A percentile compares a stretch with the other conserved stretches of the same genome.
Evolutionary conservation across 1,284 basidiomycete species (phyloP).

Genomic region (Earliella scabrosa): DNA sequence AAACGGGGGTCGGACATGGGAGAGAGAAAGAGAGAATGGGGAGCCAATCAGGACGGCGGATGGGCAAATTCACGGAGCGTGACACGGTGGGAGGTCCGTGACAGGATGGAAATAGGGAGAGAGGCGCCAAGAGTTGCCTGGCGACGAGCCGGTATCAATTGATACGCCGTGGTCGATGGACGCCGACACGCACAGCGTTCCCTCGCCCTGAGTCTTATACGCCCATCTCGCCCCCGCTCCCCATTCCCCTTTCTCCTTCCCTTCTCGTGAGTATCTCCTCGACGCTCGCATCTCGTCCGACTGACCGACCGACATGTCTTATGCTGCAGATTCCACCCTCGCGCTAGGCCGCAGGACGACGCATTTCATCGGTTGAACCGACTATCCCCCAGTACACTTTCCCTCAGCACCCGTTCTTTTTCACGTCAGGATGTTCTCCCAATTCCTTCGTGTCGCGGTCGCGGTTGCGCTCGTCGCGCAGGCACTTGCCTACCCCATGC

Average conservation of each 20-base stretch:
- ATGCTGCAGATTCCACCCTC: conserved; percentile 30
- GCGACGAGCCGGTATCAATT: conserved; percentile 20
- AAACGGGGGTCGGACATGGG: conserved; percentile 86
- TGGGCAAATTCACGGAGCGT: conserved; percentile 22
- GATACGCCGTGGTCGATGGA: conserved; percentile 13
- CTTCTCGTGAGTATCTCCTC: conserved; percentile 35
- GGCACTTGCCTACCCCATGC: conserved; percentile 49
- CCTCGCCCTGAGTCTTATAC: conserved; percentile 28
- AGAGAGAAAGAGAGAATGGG: conserved; percentile 4
- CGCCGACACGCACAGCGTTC: conserved; percentile 18
- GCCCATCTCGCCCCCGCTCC: conserved; percentile 23
- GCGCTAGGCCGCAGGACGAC: conserved; percentile 43
- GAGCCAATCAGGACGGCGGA: conserved; percentile 27
- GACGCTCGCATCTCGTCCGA: conserved; percentile 22
- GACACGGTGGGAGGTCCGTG: conserved; percentile 2
- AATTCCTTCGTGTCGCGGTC: conserved; percentile 45
- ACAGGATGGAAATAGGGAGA: neutral
- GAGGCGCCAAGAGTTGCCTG: conserved; percentile 14
- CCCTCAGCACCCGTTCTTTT: conserved; percentile 27
- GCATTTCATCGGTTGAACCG: conserved; percentile 38
- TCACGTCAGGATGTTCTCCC: conserved; percentile 47
- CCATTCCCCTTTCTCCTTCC: conserved; percentile 38
- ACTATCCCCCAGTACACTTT: conserved; percentile 25
- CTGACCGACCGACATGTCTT: conserved; percentile 16
- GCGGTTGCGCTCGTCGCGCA: conserved; percentile 50